These are phyloP conservation scores for Apiospora marii DNA, from an alignment of 2,329 filamentous ascomycete species.

Conservation along the genomic window DNA sequence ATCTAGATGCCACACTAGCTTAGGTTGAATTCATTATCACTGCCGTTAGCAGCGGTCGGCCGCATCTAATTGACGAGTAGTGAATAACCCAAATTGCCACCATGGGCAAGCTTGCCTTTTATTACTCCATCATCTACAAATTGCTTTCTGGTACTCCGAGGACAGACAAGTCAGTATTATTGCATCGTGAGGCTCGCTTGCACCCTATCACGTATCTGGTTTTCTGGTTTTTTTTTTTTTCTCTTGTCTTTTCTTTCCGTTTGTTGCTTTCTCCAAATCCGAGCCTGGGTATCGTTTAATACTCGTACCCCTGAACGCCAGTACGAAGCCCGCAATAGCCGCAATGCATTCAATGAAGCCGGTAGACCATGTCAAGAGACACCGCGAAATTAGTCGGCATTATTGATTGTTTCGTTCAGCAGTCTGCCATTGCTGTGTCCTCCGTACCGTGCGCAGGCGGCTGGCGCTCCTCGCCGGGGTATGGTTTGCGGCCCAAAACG, in stretches of 20 bases:
- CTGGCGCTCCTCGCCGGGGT: slow-evolving; percentile 41
- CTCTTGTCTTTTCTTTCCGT: background rate
- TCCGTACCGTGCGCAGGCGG: background rate
- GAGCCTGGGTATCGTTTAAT: background rate
- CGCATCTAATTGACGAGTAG: background rate
- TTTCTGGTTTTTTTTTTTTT: background rate
- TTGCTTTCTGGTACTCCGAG: background rate
- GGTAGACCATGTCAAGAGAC: background rate
- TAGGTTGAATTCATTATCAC: background rate
- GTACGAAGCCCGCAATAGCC: background rate
- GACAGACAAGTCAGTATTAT: background rate
- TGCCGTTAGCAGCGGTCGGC: background rate
- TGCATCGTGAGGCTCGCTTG: background rate
- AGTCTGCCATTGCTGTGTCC: slow-evolving; percentile 17
- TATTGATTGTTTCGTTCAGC: background rate
- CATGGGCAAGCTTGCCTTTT: background rate
- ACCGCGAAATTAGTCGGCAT: background rate
- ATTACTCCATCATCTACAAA: background rate
- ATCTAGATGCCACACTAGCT: background rate
- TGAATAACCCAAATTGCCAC: background rate
- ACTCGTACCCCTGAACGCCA: background rate
- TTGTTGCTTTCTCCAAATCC: background rate
- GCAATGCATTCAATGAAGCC: background rate
- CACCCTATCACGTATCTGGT: background rate
- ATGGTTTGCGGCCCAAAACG: slow-evolving; percentile 60